phyloP scores from a whole-genome alignment of 192 early-diverging fungal genomes.

The Chytriomyces sp. region DNA sequence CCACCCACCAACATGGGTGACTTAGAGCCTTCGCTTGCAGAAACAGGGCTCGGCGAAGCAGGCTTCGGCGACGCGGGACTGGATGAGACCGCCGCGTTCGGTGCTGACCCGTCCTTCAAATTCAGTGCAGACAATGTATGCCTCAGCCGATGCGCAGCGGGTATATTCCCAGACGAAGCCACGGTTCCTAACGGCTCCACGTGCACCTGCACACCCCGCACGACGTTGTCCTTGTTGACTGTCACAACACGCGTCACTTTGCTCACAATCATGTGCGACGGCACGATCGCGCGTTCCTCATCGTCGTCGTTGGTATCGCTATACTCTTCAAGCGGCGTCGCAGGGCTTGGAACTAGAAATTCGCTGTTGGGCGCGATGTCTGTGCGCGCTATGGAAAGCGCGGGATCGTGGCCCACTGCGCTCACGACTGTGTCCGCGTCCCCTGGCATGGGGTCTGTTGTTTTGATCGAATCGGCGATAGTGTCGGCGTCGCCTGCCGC shows the following conservation, averaged over 20 bases:
- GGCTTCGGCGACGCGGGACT: neutral
- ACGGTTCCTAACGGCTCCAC: constrained; percentile 19
- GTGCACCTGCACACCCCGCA: neutral
- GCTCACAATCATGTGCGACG: constrained; percentile 6
- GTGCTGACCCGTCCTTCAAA: neutral
- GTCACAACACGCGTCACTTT: constrained; percentile 22
- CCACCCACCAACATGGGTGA: neutral
- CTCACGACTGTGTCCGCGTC: neutral
- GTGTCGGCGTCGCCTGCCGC: too few relatives aligned
- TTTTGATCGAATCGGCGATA: neutral
- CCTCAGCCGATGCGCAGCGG: neutral
- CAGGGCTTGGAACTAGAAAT: too few relatives aligned
- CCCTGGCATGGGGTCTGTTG: neutral
- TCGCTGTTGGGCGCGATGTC: neutral
- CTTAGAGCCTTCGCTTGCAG: neutral
- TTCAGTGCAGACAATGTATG: neutral
- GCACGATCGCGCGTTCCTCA: too few relatives aligned
- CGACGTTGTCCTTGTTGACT: neutral
- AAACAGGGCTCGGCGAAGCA: neutral
- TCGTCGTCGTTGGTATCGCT: neutral
- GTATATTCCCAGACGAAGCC: neutral
- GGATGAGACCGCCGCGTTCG: neutral
- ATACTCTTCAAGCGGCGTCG: neutral
- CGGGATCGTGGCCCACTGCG: neutral
- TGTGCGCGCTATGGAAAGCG: too few relatives aligned